Evolutionary conservation across 1,284 basidiomycete species (phyloP).

Genomic region (Pseudozyma thailandica): DNA sequence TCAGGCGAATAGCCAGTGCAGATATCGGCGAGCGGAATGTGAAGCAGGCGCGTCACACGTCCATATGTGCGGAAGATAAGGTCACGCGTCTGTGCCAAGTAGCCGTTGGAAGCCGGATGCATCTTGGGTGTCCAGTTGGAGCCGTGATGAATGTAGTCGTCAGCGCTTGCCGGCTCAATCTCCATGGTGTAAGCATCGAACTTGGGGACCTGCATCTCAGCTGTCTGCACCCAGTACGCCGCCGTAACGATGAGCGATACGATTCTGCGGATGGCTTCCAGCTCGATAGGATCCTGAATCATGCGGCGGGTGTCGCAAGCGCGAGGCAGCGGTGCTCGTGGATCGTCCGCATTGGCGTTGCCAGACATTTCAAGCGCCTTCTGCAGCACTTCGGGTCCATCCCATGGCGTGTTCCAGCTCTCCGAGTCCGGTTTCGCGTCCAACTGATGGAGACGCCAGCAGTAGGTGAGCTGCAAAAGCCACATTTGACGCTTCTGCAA

Average conservation of each 20-base stretch:
- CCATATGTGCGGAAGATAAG: constrained; percentile 48
- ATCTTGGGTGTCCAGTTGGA: constrained; percentile 52
- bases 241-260: constrained; percentile 36
- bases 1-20: constrained; percentile 49
- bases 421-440: constrained; percentile 45
- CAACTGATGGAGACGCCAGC: constrained; percentile 53
- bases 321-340: constrained; percentile 40
- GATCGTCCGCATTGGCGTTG: constrained; percentile 27
- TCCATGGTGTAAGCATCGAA: constrained; percentile 50
- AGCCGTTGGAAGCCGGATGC: constrained; percentile 42
- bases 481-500: constrained; percentile 47
- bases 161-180: constrained; percentile 36
- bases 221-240: constrained; percentile 49
- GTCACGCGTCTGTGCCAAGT: constrained; percentile 43
- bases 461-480: constrained; percentile 47
- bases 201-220: constrained; percentile 46
- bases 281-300: constrained; percentile 47
- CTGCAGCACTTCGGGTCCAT: constrained; percentile 40
- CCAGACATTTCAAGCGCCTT: constrained; percentile 43
- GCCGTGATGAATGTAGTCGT: constrained; percentile 55
- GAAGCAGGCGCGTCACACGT: constrained; percentile 49
- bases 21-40: constrained; percentile 54
- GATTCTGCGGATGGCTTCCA: constrained; percentile 37
- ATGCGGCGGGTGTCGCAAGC: constrained; percentile 37
- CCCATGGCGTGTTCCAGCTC: constrained; percentile 41